Base-by-base conservation (phyloP, 345 rosid species). In the Laguncularia racemosa region DNA sequence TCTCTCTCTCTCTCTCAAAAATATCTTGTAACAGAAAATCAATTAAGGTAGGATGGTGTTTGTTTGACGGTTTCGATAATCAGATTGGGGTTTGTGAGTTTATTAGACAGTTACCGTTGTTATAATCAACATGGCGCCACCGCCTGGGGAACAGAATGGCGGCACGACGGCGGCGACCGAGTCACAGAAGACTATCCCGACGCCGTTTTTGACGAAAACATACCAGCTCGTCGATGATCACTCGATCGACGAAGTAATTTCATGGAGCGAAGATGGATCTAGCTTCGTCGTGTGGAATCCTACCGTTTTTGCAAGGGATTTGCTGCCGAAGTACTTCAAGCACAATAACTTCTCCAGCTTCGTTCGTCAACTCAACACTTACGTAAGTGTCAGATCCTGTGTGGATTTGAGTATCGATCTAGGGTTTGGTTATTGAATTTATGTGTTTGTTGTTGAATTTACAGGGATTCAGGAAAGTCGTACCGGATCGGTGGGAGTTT, bases 401-500 rank as follows among this genome's bases (percentile, higher is more conserved):
- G 12, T 15, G 20, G 60, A 45, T 45, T 21, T 48, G 40, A 38
- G 23, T 14, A 11, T 2, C 33, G 28, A 43, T 13, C 7, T 26
- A 4, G 4, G 3, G 12, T 47, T 46, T 50, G 19, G 17, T 50
- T 58, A 17, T 48, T 17, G 28, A 43, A 13, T 63, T 4, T 16
- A 16, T 3, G 14, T 10, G 45, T 55, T 33, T 33, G 10, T 2
- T 26, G 28, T 33, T 33, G 40, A 44, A 4, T 10, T 62, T 54
- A 44, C 15, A 91, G 98, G 95, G 98, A 62, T 91, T 88, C 47
- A 81, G 81, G 40, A 91, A 91, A 68, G 75, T 86, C 4, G 88
- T 84, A 2, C 92, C 98, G 48, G 98, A 91, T 68, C 89, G 95
- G 2, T 91, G 98, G 98, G 98, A 91, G 76, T 91, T 91, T 66